phyloP scores from a whole-genome alignment of 2,329 filamentous ascomycete species.

The Aplosporella prunicola region DNA sequence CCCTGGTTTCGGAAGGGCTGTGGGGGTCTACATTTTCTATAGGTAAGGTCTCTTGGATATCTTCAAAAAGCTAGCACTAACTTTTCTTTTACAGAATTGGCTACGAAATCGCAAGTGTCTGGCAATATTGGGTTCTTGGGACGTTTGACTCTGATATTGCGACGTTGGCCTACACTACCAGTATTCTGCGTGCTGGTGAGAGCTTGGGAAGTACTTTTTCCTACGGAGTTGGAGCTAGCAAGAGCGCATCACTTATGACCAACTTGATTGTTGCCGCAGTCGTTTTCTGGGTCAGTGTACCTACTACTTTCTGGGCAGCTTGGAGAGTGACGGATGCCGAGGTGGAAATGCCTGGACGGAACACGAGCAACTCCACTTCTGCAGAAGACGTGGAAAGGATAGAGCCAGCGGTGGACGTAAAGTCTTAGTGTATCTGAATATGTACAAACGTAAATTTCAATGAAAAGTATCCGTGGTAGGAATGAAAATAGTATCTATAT shows the following conservation, averaged over 20 bases:
- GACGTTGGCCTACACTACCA: conserved; percentile 41
- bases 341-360: too few relatives aligned
- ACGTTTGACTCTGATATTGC: conserved; percentile 44
- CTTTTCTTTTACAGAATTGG: conserved; percentile 1
- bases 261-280: conserved; percentile 41
- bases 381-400: too few relatives aligned
- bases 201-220: conserved; percentile 39
- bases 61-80: too few relatives aligned
- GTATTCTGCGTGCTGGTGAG: conserved; percentile 41
- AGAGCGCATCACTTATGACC: conserved; percentile 37
- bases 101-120: conserved; percentile 25
- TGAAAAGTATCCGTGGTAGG: too few relatives aligned
- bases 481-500: too few relatives aligned
- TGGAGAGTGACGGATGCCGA: conserved; percentile 1
- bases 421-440: too few relatives aligned
- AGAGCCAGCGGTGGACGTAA: too few relatives aligned
- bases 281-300: conserved; percentile 36
- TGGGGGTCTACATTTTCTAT: conserved; percentile 41
- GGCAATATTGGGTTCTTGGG: conserved; percentile 44
- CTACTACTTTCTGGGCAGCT: conserved; percentile 18
- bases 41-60: conserved; percentile 20
- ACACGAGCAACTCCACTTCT: too few relatives aligned
- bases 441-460: too few relatives aligned
- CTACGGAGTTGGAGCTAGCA: conserved; percentile 40
- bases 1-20: conserved; percentile 38